phyloP scores from a whole-genome alignment of 257 asterid species.

The Solanum pinnatisectum region DNA sequence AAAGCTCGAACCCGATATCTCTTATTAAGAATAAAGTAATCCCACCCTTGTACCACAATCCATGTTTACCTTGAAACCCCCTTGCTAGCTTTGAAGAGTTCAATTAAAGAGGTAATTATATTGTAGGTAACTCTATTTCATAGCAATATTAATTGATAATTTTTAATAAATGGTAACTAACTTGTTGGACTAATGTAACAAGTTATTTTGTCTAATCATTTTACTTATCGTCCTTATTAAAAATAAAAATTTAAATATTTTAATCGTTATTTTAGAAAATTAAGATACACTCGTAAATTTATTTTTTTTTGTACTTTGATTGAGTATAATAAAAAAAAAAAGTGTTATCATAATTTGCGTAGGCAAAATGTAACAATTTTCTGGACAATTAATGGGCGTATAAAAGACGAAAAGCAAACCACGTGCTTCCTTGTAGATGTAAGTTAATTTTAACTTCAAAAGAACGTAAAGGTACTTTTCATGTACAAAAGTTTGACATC shows the following conservation, averaged over 20 bases:
- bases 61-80: no score
- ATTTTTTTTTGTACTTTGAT: background rate
- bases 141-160: background rate
- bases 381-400: background rate
- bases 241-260: background rate
- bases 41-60: background rate
- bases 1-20: fast-evolving
- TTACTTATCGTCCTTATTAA: no score
- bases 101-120: background rate
- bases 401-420: background rate
- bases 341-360: background rate
- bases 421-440: background rate
- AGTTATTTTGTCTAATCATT: background rate
- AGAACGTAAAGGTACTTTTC: background rate
- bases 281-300: no score
- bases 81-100: background rate
- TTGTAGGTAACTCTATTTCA: background rate
- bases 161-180: background rate
- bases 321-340: background rate
- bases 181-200: background rate
- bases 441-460: background rate
- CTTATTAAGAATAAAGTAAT: no score
- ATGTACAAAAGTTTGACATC: background rate
- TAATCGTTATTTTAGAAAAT: no score
- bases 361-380: background rate